Base-by-base conservation (phyloP, 768 basidiomycete genomes). In the Lenzites betulinus region DNA sequence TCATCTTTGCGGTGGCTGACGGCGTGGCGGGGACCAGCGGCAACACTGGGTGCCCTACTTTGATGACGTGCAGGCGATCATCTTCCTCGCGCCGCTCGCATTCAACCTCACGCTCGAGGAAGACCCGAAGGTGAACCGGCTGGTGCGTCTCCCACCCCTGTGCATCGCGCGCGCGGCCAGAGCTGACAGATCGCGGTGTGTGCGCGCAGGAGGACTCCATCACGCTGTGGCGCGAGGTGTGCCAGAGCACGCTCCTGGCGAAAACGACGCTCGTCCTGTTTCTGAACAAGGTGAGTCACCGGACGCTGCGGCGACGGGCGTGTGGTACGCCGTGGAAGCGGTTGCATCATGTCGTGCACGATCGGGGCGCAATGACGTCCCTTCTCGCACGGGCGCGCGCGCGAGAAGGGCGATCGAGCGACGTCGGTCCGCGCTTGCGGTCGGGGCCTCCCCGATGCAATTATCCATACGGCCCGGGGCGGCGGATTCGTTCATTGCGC, bases 21-120 rank as follows among this genome's bases (percentile, higher is more conserved):
- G 30, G 30, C 30, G 30, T 33, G 30, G 30, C 30, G 30, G 4
- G 30, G 30, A 20, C 4, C 66, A 84, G 80, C 82, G 88, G 22
- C 79, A 83, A 33, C 81, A 80, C 26, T 92, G 90, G 90, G 83
- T 86, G 18, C 84, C 89, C 3, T 92, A 83, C 71, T 93, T 93
- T 62, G 89, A 93, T 64, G 85, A 89, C 68, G 88, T 90, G 8
- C 82, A 90, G 71, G 88, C 89, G 0, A 90, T 93, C 65, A 82
- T 93, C 38, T 92, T 93, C 72, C 79, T 93, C n/a, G 91, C 88
- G 0, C 90, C 90, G 0, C 79, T 92, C 1, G 78, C 85, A 0
- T 75, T 92, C 69, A 86, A 92, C 66, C 83, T 89, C 65, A 79
- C 81, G 41, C 83, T 93, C 7, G 85, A 90, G 23, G 90, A 92